Evolutionary conservation across 106 monocot genomes (phyloP), one percentile per base, ranked within the genome.

Genomic region (Phalaenopsis equestris): DNA sequence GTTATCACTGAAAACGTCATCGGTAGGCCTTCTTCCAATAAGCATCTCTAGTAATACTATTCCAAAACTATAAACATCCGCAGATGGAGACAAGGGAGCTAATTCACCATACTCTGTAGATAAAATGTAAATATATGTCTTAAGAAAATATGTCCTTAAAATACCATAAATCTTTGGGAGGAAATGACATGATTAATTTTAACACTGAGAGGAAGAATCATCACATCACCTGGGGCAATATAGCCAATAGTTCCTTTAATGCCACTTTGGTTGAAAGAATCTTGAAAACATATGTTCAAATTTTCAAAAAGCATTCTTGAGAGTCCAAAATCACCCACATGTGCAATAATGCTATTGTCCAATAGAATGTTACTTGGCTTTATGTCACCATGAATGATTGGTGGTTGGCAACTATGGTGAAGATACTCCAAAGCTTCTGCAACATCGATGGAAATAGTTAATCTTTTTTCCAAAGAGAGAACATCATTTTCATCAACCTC

Each of bases 341-440:
- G 85, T 15, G 85, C 87, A 48, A 55, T 55, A 87, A 90, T 80
- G 18, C 80, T 78, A 48, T 67, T 39, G 21, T 91, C 88, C 79
- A 91, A 86, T 16, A 72, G 39, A 14, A 72, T 41, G 41, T 72
- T 72, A 11, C 39, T 38, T 38, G 39, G 38, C 72, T 91, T 88
- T 30, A 91, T 42, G 76, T 88, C 91, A 75, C 84, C 86, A 41
- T 91, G 91, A 14, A 89, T 76, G 45, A 89, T 80, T 39, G 84
- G 84, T 6, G 36, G 42, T 10, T 23, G 3, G 15, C 76, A 36
- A 21, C 87, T 58, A 65, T 85, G 67, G 65, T 91, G 91, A 41
- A 91, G 91, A 39, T 91, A 87, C 12, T 87, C 86, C 43, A 91
- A 41, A 56, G 89, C 88, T 42, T 48, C 12, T 7, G 87, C 84